phyloP scores from a whole-genome alignment of 2,329 filamentous ascomycete species.

The Fusarium buharicum region DNA sequence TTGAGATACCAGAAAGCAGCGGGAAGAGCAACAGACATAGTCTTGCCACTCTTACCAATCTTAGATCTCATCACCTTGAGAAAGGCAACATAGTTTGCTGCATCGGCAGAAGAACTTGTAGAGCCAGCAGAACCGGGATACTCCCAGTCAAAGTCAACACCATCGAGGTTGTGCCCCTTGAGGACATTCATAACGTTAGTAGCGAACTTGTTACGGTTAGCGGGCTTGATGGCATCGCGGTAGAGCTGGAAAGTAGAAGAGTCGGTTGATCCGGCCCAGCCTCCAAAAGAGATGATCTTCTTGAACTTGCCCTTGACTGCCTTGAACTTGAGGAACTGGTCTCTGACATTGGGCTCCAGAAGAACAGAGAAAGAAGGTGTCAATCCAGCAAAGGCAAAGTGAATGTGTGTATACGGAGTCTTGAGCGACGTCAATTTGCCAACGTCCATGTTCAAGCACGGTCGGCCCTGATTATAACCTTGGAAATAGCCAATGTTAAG shows the following conservation, averaged over 20 bases:
- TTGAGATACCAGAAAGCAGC: slow-evolving; percentile 55
- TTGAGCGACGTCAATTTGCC: slow-evolving; percentile 32
- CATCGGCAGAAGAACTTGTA: slow-evolving; percentile 46
- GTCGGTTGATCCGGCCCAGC: slow-evolving; percentile 49
- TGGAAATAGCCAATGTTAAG: slow-evolving; percentile 50
- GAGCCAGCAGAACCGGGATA: slow-evolving; percentile 51
- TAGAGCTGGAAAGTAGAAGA: slow-evolving; percentile 44
- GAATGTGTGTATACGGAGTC: slow-evolving; percentile 48
- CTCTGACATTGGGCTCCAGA: slow-evolving; percentile 32
- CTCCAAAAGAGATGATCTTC: slow-evolving; percentile 51
- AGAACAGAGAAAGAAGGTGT: slow-evolving; percentile 33
- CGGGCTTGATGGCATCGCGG: slow-evolving; percentile 44
- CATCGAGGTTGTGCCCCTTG: slow-evolving; percentile 53
- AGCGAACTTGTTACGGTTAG: slow-evolving; percentile 53
- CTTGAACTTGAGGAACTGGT: slow-evolving; percentile 48
- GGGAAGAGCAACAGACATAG: slow-evolving; percentile 52
- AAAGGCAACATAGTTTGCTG: slow-evolving; percentile 50
- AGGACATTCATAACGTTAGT: slow-evolving; percentile 54
- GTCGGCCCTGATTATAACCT: slow-evolving; percentile 45
- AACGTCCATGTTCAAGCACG: slow-evolving; percentile 49
- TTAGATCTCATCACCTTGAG: slow-evolving; percentile 46
- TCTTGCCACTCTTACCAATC: slow-evolving; percentile 46
- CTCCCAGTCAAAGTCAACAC: slow-evolving; percentile 61
- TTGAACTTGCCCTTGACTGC: slow-evolving; percentile 44
- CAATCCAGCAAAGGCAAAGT: slow-evolving; percentile 49